Base-by-base conservation (phyloP, 2,329 filamentous ascomycete species). In the Colletotrichum viniferum region DNA sequence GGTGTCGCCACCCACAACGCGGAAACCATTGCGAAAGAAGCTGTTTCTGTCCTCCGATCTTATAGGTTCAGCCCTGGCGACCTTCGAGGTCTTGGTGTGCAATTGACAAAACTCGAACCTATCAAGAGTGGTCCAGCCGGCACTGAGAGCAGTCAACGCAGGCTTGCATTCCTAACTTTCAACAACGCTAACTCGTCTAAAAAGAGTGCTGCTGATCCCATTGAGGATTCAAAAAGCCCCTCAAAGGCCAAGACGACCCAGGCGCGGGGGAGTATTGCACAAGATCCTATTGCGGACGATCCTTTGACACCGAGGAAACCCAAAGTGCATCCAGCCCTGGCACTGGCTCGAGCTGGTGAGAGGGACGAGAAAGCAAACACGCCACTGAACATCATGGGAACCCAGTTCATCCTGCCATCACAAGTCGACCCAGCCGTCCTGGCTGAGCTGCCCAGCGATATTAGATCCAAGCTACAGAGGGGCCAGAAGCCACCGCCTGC, bases 31-130 rank as follows among this genome's bases (percentile, higher is more conserved):
- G 92, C 92, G 0, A 96, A 94, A 81, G 96, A 98, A 83, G 94
- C 96, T 0, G 88, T 98, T n/a, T 93, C 93, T 0, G 94, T 98
- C 67, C 85, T 99, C 70, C 93, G 94, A 69, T 93, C 94, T 3
- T 96, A 95, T 82, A 93, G 91, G 28, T 95, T 98, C 79, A 95
- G 94, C 4, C 95, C 97, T 0, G 97, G 96, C 12, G 97, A 99
- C 82, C 88, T 99, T n/a, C 91, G 97, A 80, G 97, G 97, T 1
- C 88, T 99, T 12, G 97, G 97, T 0, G 91, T 98, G 1, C 96
- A 98, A 82, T 94, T 98, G 92, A 97, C 96, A 16, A 98, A 96
- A 83, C 89, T 99, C 5, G 96, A 98, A 79, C 92, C 94, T 0
- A 86, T 97, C 79, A 98, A 95, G 80, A 81, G 85, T 18, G 86